Conservation (phyloP, 2,329 filamentous ascomycete species). For the Acarospora socialis region DNA sequence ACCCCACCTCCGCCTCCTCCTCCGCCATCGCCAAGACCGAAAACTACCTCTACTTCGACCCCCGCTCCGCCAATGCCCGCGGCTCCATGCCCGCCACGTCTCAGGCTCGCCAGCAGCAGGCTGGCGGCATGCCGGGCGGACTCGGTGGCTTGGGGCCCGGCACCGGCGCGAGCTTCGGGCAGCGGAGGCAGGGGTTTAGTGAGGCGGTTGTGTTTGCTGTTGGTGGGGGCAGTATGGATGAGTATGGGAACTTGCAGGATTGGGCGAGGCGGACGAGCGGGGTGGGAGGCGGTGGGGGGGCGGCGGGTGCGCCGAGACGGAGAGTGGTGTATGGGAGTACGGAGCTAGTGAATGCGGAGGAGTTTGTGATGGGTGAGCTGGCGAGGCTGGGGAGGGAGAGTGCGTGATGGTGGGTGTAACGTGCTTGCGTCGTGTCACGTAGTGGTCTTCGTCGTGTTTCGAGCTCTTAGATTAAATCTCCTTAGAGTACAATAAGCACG, state of each 20-base stretch:
- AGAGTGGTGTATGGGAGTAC: constrained; percentile 92
- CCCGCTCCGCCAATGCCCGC: constrained; percentile 78
- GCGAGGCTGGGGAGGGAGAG: constrained; percentile 43
- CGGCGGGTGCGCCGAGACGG: constrained; percentile 46
- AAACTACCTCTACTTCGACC: constrained; percentile 93
- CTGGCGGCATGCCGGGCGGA: constrained; percentile 30
- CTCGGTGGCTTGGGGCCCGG: constrained; percentile 39
- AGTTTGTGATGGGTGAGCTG: constrained; percentile 45
- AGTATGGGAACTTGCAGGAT: constrained; percentile 93
- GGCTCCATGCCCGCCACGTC: constrained; percentile 79
- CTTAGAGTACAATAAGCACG: too few species aligned
- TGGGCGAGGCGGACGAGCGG: constrained; percentile 69
- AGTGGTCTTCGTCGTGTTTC: too few species aligned
- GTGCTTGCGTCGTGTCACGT: not conserved
- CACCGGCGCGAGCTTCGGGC: constrained; percentile 74
- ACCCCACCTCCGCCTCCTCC: constrained; percentile 75
- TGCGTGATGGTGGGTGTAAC: not conserved
- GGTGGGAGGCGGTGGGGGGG: constrained; percentile 29
- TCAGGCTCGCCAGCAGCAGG: constrained; percentile 33
- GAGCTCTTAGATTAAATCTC: too few species aligned
- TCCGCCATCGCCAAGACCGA: constrained; percentile 94
- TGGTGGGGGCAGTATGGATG: constrained; percentile 94
- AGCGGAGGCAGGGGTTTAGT: constrained; percentile 74
- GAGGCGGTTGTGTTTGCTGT: constrained; percentile 91
- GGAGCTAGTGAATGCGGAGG: constrained; percentile 49